Conservation (phyloP, 1,284 basidiomycete species). For the Cutaneotrichosporon dermatis region DNA sequence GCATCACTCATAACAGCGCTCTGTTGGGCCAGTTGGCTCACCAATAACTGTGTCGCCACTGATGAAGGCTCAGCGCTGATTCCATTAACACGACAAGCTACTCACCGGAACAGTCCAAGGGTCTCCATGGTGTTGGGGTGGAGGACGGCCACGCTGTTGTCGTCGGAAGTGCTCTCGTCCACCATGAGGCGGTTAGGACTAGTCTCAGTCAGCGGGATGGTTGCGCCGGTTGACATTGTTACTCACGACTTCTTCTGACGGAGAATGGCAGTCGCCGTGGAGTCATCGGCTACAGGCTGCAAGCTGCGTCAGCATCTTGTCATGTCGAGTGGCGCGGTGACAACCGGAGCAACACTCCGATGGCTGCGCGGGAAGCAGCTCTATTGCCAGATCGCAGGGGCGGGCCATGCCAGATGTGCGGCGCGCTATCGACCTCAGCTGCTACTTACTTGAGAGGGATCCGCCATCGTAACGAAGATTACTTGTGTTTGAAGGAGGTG, state of each 20-base stretch:
- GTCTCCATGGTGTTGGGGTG: constrained; percentile 96
- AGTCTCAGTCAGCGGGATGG: constrained; percentile 13
- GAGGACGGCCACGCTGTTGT: constrained; percentile 83
- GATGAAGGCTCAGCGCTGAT: constrained; percentile 2
- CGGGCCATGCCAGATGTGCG: too few species aligned
- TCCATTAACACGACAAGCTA: constrained; percentile 8
- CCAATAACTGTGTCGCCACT: constrained; percentile 46
- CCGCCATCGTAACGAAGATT: constrained; percentile 14
- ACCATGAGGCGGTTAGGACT: constrained; percentile 93
- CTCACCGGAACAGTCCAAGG: constrained; percentile 85
- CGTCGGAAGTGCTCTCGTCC: constrained; percentile 83
- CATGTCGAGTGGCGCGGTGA: too few species aligned
- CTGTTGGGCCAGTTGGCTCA: constrained; percentile 10
- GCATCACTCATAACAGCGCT: too few species aligned
- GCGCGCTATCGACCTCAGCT: too few species aligned
- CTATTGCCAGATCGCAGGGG: too few species aligned
- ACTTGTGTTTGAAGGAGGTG: background rate
- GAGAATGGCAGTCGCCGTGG: constrained; percentile 83
- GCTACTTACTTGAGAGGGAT: constrained; percentile 19
- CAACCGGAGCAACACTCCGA: too few species aligned
- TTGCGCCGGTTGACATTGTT: background rate
- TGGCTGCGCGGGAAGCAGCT: too few species aligned
- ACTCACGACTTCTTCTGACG: constrained; percentile 93
- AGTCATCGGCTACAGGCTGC: constrained; percentile 40
- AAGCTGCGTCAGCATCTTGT: background rate